These are phyloP conservation scores for Ophiostoma sp. DNA, from an alignment of 2,329 filamentous ascomycete species.

Conservation along the genomic window DNA sequence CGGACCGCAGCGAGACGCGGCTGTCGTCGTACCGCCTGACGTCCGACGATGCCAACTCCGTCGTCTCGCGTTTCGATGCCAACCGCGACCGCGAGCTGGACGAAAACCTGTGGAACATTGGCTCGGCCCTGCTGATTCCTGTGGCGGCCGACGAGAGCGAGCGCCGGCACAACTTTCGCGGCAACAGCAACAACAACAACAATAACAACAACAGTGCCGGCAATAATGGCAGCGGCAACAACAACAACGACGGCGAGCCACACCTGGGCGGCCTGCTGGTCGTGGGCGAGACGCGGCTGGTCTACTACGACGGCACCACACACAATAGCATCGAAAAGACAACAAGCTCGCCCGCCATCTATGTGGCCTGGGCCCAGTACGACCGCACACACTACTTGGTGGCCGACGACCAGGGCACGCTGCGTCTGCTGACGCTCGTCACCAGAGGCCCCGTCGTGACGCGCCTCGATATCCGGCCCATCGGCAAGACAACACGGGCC, in stretches of 20 bases:
- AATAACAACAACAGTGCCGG: conserved; percentile 3
- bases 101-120: conserved; percentile 49
- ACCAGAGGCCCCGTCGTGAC: conserved; percentile 62
- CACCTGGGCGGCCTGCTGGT: conserved; percentile 66
- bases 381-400: conserved; percentile 80
- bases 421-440: conserved; percentile 79
- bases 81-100: conserved; percentile 52
- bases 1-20: conserved; percentile 49
- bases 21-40: conserved; percentile 57
- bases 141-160: conserved; percentile 51
- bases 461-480: conserved; percentile 62
- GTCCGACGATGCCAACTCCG: conserved; percentile 51
- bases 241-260: conserved; percentile 46
- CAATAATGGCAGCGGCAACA: background rate
- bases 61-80: conserved; percentile 51
- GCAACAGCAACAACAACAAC: conserved; percentile 30
- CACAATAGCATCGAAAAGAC: conserved; percentile 60
- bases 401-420: conserved; percentile 80
- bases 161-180: conserved; percentile 57
- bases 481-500: conserved; percentile 67
- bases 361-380: conserved; percentile 84
- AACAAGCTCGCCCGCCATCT: conserved; percentile 72
- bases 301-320: conserved; percentile 76
- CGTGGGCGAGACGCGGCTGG: conserved; percentile 72
- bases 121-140: conserved; percentile 58